Conservation (phyloP, 2,329 filamentous ascomycete genomes). For the Cytospora chrysosperma region DNA sequence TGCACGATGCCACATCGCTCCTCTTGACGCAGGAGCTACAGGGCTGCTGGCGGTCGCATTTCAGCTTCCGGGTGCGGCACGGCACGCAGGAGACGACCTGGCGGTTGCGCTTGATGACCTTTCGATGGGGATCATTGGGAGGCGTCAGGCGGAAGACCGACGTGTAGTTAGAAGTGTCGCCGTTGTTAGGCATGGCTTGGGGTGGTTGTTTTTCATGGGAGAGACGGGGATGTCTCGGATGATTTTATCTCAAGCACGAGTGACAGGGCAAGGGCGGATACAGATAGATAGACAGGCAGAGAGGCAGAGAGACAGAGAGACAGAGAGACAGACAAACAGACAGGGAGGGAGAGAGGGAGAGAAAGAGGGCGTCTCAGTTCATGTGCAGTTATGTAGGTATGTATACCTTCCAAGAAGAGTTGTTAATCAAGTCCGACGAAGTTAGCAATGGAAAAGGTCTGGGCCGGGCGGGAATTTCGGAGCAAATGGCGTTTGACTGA, state of each 20-base stretch:
- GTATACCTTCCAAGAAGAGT: conserved; percentile 13
- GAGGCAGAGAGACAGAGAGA: no score
- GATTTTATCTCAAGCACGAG: background rate
- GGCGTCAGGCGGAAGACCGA: conserved; percentile 39
- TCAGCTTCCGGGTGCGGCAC: conserved; percentile 44
- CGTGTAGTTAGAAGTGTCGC: conserved; percentile 27
- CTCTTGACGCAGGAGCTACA: conserved; percentile 42
- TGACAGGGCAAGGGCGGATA: background rate
- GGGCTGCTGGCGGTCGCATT: conserved; percentile 41
- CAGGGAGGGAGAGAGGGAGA: no score
- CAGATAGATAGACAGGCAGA: no score
- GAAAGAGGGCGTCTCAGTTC: no score
- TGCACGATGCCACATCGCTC: conserved; percentile 36
- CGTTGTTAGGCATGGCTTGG: conserved; percentile 21
- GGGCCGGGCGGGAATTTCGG: background rate
- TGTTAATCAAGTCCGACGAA: background rate
- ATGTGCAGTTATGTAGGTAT: no score
- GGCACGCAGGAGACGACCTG: conserved; percentile 42
- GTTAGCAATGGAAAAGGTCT: background rate
- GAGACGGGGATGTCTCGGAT: background rate
- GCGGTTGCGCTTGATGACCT: conserved; percentile 39
- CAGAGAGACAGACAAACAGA: no score
- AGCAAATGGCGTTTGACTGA: background rate
- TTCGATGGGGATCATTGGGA: conserved; percentile 32
- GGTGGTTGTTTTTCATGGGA: background rate